Base-by-base conservation (phyloP, 2,329 filamentous ascomycete species). In the Colletotrichum coccodes region DNA sequence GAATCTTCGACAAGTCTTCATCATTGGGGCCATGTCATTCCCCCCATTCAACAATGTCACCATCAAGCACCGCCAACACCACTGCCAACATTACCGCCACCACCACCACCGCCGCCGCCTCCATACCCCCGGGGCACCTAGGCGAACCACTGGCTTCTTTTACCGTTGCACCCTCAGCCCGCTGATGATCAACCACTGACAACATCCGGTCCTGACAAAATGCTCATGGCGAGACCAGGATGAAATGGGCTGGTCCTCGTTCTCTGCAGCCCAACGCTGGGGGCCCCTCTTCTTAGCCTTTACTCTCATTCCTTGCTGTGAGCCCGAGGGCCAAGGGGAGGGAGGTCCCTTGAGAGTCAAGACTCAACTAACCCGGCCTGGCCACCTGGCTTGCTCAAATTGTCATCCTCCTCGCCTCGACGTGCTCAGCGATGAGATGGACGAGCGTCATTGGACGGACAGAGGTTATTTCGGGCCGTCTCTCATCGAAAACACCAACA, bases 261-360 rank as follows among this genome's bases (percentile, higher is more conserved):
- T 40, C 54, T 61, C 61, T 65, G 54, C 42, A 40, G 46, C 47
- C 61, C 54, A 53, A 68, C 4, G 61, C 47, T 66, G 65, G 54
- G 61, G 61, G 61, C 49, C 65, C 65, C 65, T 65, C 61, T 68
- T 68, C 61, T 60, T 68, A 65, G 65, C 49, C 65, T 60, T 66
- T 65, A 6, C 32, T 38, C 23, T 6, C 42, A 36, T 60, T 56
- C 66, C 42, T 59, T 64, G 60, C 60, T 54, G n/a, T n/a, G n/a
- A n/a, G n/a, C n/a, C n/a, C 28, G 34, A 28, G 3, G 30, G 26
- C 46, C 26, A 47, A 21, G 3, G 38, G 50, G 23, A 52, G 50
- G 23, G 46, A 58, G n/a, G 44, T 53, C 36, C 23, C 42, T 54
- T 32, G 59, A 32, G 38, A 52, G 21, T 16, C 23, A 57, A 64